Base-by-base conservation (phyloP, 2,329 filamentous ascomycete genomes). In the Stenocarpella maydis region DNA sequence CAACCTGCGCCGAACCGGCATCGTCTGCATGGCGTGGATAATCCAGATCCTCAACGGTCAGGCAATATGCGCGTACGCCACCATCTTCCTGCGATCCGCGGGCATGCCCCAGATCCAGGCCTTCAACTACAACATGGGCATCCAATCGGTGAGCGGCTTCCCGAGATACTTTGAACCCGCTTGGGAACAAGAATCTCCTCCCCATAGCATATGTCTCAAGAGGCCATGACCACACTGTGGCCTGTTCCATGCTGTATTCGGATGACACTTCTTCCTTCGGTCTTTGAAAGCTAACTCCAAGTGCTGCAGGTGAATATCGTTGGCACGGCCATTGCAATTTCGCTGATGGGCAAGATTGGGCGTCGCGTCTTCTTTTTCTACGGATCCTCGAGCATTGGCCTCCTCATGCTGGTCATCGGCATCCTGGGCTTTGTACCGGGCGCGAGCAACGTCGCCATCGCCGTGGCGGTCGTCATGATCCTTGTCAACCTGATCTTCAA, bases 241-340 rank as follows among this genome's bases (percentile, higher is more conserved):
- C n/a, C n/a, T n/a, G n/a, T n/a, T n/a, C n/a, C n/a, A n/a, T n/a
- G n/a, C n/a, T n/a, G n/a, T n/a, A n/a, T n/a, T n/a, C n/a, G n/a
- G n/a, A n/a, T n/a, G n/a, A n/a, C n/a, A n/a, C n/a, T n/a, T n/a
- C n/a, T n/a, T n/a, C n/a, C n/a, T n/a, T n/a, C n/a, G n/a, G n/a
- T n/a, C n/a, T n/a, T n/a, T n/a, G n/a, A n/a, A n/a, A n/a, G n/a
- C n/a, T n/a, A n/a, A n/a, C n/a, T n/a, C n/a, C n/a, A n/a, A n/a
- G n/a, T n/a, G n/a, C n/a, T n/a, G n/a, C n/a, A n/a, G 3, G 78
- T 88, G 3, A 85, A 84, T 12, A 83, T 86, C 69, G 75, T 86
- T 4, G 86, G 85, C 7, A 87, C 85, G 0, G 78, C 83, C 1
- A 77, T 80, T 0, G 86, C 85, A 3, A 88, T 86, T 84, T 78